Percentiles rank a stretch among this genome's conserved stretches.
These are phyloP conservation scores for Hericium erinaceus DNA, from an alignment of 768 basidiomycete genomes.

Conservation along the genomic window DNA sequence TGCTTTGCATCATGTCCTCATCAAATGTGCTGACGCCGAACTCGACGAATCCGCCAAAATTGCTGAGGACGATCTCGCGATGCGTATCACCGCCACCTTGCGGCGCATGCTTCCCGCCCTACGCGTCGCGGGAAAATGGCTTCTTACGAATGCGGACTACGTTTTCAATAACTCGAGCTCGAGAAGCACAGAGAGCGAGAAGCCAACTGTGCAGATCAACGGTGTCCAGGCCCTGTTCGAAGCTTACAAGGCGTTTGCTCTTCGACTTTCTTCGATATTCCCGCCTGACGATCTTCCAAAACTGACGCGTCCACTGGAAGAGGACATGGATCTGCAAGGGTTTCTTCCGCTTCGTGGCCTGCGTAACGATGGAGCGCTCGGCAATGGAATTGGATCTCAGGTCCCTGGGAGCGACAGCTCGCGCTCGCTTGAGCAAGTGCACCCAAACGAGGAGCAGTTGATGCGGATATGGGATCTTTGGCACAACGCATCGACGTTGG, in stretches of 20 bases:
- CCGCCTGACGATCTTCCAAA: constrained; percentile 52
- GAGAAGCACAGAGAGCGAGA: constrained; percentile 8
- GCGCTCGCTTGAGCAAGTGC: constrained; percentile 30
- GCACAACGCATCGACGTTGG: constrained; percentile 55
- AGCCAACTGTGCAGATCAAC: constrained; percentile 24
- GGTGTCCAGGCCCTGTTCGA: constrained; percentile 56
- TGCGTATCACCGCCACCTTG: constrained; percentile 78
- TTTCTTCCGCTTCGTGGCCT: constrained; percentile 73
- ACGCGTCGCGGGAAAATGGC: constrained; percentile 85
- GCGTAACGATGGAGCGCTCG: constrained; percentile 27
- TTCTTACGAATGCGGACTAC: constrained; percentile 50
- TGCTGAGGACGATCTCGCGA: constrained; percentile 55
- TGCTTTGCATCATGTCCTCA: constrained; percentile 49
- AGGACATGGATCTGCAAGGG: constrained; percentile 83
- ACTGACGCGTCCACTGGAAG: constrained; percentile 62
- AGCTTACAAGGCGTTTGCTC: constrained; percentile 57
- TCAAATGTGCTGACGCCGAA: constrained; percentile 57
- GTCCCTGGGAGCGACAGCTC: constrained; percentile 1
- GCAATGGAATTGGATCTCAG: neutral
- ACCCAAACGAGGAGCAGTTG: constrained; percentile 93
- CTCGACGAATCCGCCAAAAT: constrained; percentile 48
- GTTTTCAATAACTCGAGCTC: constrained; percentile 2
- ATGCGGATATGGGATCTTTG: constrained; percentile 89
- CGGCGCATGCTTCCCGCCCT: constrained; percentile 81
- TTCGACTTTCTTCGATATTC: constrained; percentile 54